Evolutionary conservation across 345 rosid genomes (phyloP), one percentile per base, ranked within the genome.

Genomic region (Lepidium aucheri): DNA sequence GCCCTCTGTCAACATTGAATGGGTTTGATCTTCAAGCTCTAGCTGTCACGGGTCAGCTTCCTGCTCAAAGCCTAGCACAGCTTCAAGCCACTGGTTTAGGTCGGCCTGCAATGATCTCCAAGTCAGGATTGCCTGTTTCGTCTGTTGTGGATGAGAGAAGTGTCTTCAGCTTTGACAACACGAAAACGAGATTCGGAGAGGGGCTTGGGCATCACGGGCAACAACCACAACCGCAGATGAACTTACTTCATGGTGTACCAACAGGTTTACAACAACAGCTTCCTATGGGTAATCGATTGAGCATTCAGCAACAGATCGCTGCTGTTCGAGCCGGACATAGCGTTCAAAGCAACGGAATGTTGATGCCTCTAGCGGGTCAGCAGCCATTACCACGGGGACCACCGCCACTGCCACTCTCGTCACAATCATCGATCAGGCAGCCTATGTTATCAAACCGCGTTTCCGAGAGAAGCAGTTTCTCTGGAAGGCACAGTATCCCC

Each of bases 61-160:
- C 92, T 3, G 87, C 95, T 9, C 96, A 86, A 63, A 88, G 96
- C 46, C 92, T 90, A 16, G 89, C 95, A 33, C 88, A 95, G 40
- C 88, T 94, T 62, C 99, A 94, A 81, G 96, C 88, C 3, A 83
- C 91, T 1, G 95, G 89, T 58, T 78, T 94, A 74, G 91, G 85
- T 57, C 76, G 91, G 53, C 72, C 97, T 49, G 30, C 90, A 9
- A 72, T 79, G 44, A 72, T 74, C 34, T 74, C 77, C 12, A 88
- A 88, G 74, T 53, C 96, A 0, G 81, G 92, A 6, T 17, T 73
- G 4, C 77, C 72, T 0, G 72, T 52, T 60, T 73, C 77, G 16
- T 52, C 89, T 8, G 67, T 90, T 39, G 82, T 82, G 33, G 96
- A 94, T 47, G 97, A 86, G 68, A 82, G 96, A 63, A 94, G 81